Percentiles rank a stretch among this genome's conserved stretches.
These are phyloP conservation scores for Durotheca rogersii DNA, from an alignment of 495 filamentous ascomycete species.

Conservation along the genomic window DNA sequence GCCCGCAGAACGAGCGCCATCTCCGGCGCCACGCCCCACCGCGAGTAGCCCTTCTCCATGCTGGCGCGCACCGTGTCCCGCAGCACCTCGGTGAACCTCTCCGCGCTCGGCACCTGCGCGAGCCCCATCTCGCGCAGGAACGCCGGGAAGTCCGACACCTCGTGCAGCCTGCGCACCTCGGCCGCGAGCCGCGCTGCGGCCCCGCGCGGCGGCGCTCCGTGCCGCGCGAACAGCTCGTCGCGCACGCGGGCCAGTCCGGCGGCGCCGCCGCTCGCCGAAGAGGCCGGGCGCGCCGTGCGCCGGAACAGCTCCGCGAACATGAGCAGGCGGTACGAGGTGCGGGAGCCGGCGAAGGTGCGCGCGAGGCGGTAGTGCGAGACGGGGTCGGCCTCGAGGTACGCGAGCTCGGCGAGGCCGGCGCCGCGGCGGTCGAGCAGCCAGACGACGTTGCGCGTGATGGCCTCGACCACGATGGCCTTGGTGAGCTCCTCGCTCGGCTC, in stretches of 20 bases:
- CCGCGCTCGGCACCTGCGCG: conserved; percentile 19
- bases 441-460: conserved; percentile 53
- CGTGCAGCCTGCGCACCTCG: conserved; percentile 46
- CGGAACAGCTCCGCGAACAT: conserved; percentile 57
- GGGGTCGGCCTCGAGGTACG: conserved; percentile 44
- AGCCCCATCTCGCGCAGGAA: conserved; percentile 50
- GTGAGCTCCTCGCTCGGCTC: conserved; percentile 43
- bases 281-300: conserved; percentile 42
- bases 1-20: conserved; percentile 5
- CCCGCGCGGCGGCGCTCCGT: conserved; percentile 48
- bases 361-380: conserved; percentile 49
- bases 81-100: conserved; percentile 41
- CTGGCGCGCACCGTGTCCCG: conserved; percentile 42
- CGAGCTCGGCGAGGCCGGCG: conserved; percentile 45
- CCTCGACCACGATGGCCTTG: conserved; percentile 49
- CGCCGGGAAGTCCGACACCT: conserved; percentile 43
- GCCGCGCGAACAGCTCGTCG: conserved; percentile 48
- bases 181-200: conserved; percentile 43
- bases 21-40: background rate
- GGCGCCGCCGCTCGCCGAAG: conserved; percentile 33
- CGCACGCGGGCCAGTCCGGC: conserved; percentile 42
- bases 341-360: conserved; percentile 48
- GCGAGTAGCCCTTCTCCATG: conserved; percentile 45
- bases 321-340: conserved; percentile 52
- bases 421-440: conserved; percentile 51